Conservation (phyloP, 2,329 filamentous ascomycete species). For the Cryphonectria naterciae region DNA sequence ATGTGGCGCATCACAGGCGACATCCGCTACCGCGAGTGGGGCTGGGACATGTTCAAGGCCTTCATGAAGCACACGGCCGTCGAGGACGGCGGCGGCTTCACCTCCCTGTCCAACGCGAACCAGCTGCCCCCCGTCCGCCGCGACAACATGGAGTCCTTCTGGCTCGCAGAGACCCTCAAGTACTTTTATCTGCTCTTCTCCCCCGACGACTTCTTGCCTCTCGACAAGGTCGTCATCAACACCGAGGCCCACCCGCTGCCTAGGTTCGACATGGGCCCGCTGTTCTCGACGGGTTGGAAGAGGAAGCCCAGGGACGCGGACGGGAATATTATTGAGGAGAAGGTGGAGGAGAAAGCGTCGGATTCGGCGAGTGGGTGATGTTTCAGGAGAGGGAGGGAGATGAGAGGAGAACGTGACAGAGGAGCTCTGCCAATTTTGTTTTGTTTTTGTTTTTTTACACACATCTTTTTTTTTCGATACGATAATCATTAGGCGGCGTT, state of each 20-base stretch:
- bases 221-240: slow-evolving; percentile 90
- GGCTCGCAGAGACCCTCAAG: slow-evolving; percentile 97
- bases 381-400: neutral
- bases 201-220: slow-evolving; percentile 76
- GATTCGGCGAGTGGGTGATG: slow-evolving; percentile 3
- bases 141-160: slow-evolving; percentile 99
- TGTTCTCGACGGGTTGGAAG: slow-evolving; percentile 83
- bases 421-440: neutral
- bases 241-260: slow-evolving; percentile 94
- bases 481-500: neutral
- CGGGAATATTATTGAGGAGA: slow-evolving; percentile 42
- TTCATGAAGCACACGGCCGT: slow-evolving; percentile 88
- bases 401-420: neutral
- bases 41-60: slow-evolving; percentile 96
- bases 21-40: slow-evolving; percentile 87
- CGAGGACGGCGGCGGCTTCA: slow-evolving; percentile 77
- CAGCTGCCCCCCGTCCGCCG: slow-evolving; percentile 67
- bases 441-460: neutral
- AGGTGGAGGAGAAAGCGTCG: neutral
- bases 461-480: neutral
- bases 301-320: slow-evolving; percentile 63
- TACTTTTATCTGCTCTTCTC: slow-evolving; percentile 97
- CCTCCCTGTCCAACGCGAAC: slow-evolving; percentile 77
- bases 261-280: slow-evolving; percentile 76
- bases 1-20: slow-evolving; percentile 99